Conservation (phyloP, 2,329 filamentous ascomycete species). For the Niveomyces coronatus region DNA sequence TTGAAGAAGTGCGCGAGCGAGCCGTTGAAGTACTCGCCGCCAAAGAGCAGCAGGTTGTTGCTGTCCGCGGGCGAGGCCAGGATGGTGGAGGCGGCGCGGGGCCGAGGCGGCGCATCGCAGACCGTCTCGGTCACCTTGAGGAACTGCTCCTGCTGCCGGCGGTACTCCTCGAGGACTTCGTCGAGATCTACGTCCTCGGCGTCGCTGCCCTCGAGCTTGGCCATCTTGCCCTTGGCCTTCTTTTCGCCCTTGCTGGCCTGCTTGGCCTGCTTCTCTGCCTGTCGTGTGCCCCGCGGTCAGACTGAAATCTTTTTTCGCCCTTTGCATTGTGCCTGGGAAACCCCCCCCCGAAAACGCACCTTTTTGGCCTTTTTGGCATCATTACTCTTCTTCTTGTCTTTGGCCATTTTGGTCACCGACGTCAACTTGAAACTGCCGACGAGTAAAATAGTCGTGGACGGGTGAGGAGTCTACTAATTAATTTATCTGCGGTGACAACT, state of each 20-base stretch:
- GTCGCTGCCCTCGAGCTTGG: constrained; percentile 72
- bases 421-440: too few species aligned
- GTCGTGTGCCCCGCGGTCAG: constrained; percentile 5
- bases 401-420: constrained; percentile 22
- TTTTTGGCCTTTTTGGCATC: constrained; percentile 43
- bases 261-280: constrained; percentile 60
- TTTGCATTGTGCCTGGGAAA: not conserved
- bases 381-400: constrained; percentile 40
- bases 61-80: constrained; percentile 76
- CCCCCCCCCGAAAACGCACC: constrained; percentile 18
- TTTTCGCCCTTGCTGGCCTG: constrained; percentile 86
- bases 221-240: constrained; percentile 60
- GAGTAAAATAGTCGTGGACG: too few species aligned
- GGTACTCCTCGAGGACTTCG: constrained; percentile 84
- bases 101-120: constrained; percentile 59
- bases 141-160: constrained; percentile 85
- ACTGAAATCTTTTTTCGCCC: not conserved
- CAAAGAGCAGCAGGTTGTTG: constrained; percentile 85
- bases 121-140: constrained; percentile 82
- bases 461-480: constrained; percentile 3
- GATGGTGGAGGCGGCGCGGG: constrained; percentile 70
- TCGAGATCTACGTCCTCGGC: constrained; percentile 90
- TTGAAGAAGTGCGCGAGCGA: constrained; percentile 66
- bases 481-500: not conserved
- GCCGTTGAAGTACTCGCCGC: constrained; percentile 93